Base-by-base conservation (phyloP, 106 monocot genomes). In the Dendrobium officinale region DNA sequence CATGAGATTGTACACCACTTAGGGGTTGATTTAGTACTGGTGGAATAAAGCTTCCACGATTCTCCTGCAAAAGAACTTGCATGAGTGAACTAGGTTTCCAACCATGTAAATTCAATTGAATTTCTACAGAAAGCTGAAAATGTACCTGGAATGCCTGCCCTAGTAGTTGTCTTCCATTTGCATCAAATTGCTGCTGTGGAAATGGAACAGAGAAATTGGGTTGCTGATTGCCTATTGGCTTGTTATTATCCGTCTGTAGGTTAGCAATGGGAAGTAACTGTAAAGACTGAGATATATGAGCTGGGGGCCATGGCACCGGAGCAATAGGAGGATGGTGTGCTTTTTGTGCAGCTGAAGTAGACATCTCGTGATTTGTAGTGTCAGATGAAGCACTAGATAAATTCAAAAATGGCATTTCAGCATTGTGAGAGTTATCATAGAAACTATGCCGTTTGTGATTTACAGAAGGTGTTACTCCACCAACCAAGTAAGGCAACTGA, bases 241-340 rank as follows among this genome's bases (percentile, higher is more conserved):
- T 90, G 33, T 82, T 84, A 59, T 70, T n/a, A 48, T 91, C 89
- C 41, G 83, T 68, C 20, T 83, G 85, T 18, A 80, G 82, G 73
- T 89, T 82, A 83, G 81, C 79, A 80, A 80, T 70, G 64, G 84
- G 82, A 20, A 66, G 73, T 67, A 85, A 81, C 73, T 83, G 81
- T 73, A 80, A 73, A 56, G 82, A 56, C 56, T 84, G 86, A 51
- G 92, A 83, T 80, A 85, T 89, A 85, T 83, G 88, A 49, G 56
- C 37, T 76, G 90, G 85, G 76, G 85, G 81, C 86, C 86, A 86
- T 45, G 81, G 45, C 66, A 81, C 37, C 1, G 81, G 82, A 49
- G 86, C 76, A 78, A 59, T 20, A 79, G 67, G 73, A 44, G 86
- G 80, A 29, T 83, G 81, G 64, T 51, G 58, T 84, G 90, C 78